Conservation (phyloP, 345 rosid genomes). For the Camelina hispida region DNA sequence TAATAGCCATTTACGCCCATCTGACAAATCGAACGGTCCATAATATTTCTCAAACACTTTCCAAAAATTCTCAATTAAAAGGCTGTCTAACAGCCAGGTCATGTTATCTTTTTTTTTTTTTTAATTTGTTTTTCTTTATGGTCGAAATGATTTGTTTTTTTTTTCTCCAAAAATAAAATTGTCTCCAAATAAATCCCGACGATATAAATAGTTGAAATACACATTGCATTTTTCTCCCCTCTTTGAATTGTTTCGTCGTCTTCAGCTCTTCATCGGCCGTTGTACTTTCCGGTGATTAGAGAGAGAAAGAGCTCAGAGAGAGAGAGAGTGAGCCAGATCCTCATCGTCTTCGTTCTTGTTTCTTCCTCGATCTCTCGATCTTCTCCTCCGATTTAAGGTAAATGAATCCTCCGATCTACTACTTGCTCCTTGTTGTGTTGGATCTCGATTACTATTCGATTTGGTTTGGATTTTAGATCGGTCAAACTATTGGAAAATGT, state of each 20-base stretch:
- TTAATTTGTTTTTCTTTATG: conserved; percentile 43
- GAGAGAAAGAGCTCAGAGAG: conserved; percentile 8
- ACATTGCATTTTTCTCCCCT: not conserved
- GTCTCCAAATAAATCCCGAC: conserved; percentile 20
- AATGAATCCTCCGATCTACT: not conserved
- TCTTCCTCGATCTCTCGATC: conserved; percentile 27
- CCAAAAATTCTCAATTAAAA: not conserved
- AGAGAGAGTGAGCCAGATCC: conserved; percentile 1
- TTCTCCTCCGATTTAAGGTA: conserved; percentile 14
- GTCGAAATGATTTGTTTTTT: conserved; percentile 50
- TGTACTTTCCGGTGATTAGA: not conserved
- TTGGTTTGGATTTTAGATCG: not conserved
- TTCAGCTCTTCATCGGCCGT: conserved; percentile 11
- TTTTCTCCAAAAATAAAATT: not conserved
- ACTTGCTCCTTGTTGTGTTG: not conserved
- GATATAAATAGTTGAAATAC: conserved; percentile 30
- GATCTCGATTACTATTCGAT: not conserved
- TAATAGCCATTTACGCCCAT: not conserved
- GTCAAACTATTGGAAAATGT: not conserved
- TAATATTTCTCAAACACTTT: not conserved
- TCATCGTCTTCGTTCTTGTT: conserved; percentile 11
- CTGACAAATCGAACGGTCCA: conserved; percentile 1
- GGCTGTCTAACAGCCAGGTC: conserved; percentile 55
- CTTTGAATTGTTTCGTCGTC: conserved; percentile 24
- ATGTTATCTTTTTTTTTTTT: conserved; percentile 51